Base-by-base conservation (phyloP, 2,329 filamentous ascomycete species). In the Ophiostoma triangulosporum region DNA sequence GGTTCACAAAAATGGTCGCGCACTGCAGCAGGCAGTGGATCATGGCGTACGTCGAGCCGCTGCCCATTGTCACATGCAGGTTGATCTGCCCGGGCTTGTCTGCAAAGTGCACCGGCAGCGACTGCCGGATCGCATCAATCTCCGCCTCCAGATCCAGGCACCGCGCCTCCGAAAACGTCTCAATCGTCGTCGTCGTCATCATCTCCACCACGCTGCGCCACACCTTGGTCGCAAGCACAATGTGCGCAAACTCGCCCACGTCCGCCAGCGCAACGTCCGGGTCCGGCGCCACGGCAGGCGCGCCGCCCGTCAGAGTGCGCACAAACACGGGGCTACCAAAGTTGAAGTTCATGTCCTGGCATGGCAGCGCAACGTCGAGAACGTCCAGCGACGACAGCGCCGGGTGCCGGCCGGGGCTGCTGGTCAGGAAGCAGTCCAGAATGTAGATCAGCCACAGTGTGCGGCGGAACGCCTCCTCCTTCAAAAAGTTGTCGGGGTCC, bases 381-480 rank as follows among this genome's bases (percentile, higher is more conserved):
- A 76, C 72, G 59, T 81, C 77, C 53, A 73, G 73, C 20, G 70
- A 67, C 1, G 76, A 75, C 24, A 81, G 66, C 5, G 77, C 76
- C 2, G 78, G 72, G 60, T 75, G 76, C 27, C 78, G 77, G 51
- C 78, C 78, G 12, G 78, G 77, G 52, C 77, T 80, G 67, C 76
- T 80, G 17, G 77, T 80, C 43, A 81, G 66, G 59, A 81, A 75
- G 62, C 77, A 81, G 64, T 81, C 78, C 48, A 81, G 71, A 43
- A 81, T 76, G 63, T 81, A 81, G 58, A 80, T 76, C 53, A 81
- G 69, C 78, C 78, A 81, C 49, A 81, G 65, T 3, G 77, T 80
- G 33, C 78, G 76, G 50, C 78, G 76, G 63, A 80, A 76, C 0
- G 76, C 78, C 63, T 81, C 78, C 48, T 81, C 77, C 58, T 77